Conservation (phyloP, 2,329 filamentous ascomycete genomes). For the Cladosporium halotolerans region DNA sequence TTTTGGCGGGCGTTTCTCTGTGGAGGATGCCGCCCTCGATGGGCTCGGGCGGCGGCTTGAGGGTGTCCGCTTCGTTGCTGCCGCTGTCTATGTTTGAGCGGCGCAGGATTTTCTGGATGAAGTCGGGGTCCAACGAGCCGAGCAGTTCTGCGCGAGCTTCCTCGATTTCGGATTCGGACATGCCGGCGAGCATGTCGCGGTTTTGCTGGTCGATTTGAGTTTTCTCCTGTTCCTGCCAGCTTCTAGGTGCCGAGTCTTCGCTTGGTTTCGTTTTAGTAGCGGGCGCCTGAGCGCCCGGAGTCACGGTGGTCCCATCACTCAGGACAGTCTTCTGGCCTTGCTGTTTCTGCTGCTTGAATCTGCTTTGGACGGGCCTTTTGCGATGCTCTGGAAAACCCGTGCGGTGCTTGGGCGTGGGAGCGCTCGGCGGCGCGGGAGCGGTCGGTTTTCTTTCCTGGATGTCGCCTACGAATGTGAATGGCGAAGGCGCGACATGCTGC, state of each 20-base stretch:
- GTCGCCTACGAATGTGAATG: constrained; percentile 57
- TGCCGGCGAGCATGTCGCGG: constrained; percentile 60
- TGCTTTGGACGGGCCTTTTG: constrained; percentile 64
- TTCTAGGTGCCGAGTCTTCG: constrained; percentile 17
- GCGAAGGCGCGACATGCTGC: constrained; percentile 16
- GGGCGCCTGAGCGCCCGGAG: not conserved
- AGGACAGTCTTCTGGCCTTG: constrained; percentile 3
- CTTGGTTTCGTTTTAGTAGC: not conserved
- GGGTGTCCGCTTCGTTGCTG: constrained; percentile 35
- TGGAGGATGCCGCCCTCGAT: constrained; percentile 4
- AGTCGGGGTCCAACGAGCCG: constrained; percentile 63
- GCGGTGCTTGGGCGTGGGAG: constrained; percentile 52
- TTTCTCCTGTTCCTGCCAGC: constrained; percentile 53
- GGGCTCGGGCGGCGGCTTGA: constrained; percentile 2
- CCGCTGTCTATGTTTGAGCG: constrained; percentile 69
- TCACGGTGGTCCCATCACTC: constrained; percentile 5
- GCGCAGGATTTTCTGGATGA: constrained; percentile 70
- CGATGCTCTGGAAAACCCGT: constrained; percentile 83
- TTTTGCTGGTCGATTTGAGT: constrained; percentile 79
- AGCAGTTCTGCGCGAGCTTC: constrained; percentile 76
- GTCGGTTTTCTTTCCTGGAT: constrained; percentile 67
- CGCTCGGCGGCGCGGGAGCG: constrained; percentile 54
- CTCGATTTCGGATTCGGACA: constrained; percentile 78
- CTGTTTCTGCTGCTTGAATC: constrained; percentile 64
- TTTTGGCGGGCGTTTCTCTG: constrained; percentile 4